These are phyloP conservation scores for Termitomyces sp. DNA, from an alignment of 768 basidiomycete genomes.

Conservation along the genomic window DNA sequence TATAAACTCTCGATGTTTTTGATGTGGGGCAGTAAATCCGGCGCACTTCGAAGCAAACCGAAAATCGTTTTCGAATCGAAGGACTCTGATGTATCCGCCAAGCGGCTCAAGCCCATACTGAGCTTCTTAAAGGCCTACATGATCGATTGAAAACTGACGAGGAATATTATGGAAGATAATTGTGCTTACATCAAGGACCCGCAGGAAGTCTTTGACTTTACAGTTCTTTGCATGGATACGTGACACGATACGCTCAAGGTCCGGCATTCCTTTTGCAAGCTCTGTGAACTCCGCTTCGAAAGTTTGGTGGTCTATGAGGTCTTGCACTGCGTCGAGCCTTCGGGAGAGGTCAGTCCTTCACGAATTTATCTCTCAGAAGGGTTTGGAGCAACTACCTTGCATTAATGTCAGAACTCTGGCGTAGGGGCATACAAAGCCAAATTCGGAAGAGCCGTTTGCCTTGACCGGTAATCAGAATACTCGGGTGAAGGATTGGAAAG, in stretches of 20 bases:
- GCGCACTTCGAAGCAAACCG: conserved; percentile 72
- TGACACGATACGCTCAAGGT: conserved; percentile 90
- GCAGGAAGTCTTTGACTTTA: conserved; percentile 81
- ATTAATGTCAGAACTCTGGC: conserved; percentile 79
- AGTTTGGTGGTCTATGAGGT: conserved; percentile 72
- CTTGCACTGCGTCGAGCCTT: conserved; percentile 92
- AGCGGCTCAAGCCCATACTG: conserved; percentile 53
- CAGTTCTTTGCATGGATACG: conserved; percentile 92
- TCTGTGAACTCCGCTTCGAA: conserved; percentile 74
- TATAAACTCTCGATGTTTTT: conserved; percentile 73
- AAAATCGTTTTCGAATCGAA: conserved; percentile 77
- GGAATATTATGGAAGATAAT: background rate
- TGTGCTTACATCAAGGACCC: conserved; percentile 60
- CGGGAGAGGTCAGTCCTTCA: background rate
- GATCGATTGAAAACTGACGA: background rate
- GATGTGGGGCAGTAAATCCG: conserved; percentile 69
- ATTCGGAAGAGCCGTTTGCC: conserved; percentile 95
- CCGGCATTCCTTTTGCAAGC: conserved; percentile 78
- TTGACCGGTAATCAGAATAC: conserved; percentile 21
- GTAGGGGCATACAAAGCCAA: conserved; percentile 92
- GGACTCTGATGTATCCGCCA: conserved; percentile 59
- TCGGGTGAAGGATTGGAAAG: background rate
- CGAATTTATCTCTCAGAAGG: background rate
- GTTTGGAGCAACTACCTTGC: conserved; percentile 49
- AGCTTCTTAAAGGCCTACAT: conserved; percentile 70